These are phyloP conservation scores for Amylocarpus encephaloides DNA, from an alignment of 2,329 filamentous ascomycete genomes.

Conservation along the genomic window DNA sequence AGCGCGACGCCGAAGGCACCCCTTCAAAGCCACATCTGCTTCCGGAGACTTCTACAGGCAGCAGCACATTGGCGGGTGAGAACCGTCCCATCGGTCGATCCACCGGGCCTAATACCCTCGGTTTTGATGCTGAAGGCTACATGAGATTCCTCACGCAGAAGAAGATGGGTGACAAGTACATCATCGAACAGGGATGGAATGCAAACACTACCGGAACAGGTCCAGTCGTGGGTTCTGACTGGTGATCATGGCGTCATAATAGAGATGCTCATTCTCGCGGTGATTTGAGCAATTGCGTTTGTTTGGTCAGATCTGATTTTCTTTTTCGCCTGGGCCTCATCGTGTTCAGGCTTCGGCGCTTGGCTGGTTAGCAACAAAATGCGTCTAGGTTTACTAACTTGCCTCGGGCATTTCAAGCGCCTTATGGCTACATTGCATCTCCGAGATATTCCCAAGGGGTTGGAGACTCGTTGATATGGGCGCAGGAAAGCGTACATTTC, in stretches of 20 bases:
- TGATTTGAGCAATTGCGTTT: background rate
- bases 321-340: background rate
- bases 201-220: slow-evolving; percentile 15
- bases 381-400: too few relatives aligned
- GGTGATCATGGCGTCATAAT: slow-evolving; percentile 3
- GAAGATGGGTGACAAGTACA: slow-evolving; percentile 17
- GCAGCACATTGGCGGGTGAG: slow-evolving; percentile 13
- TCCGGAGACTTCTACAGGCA: background rate
- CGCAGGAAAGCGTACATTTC: too few relatives aligned
- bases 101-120: slow-evolving; percentile 6
- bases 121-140: slow-evolving; percentile 20
- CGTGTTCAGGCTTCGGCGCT: background rate
- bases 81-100: slow-evolving; percentile 17
- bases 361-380: background rate
- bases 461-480: too few relatives aligned
- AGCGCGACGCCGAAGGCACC: slow-evolving; percentile 9
- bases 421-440: too few relatives aligned
- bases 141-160: slow-evolving; percentile 23
- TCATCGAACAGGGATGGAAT: slow-evolving; percentile 16
- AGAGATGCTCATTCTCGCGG: background rate
- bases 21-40: slow-evolving; percentile 7
- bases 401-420: too few relatives aligned
- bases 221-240: slow-evolving; percentile 15
- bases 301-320: too few relatives aligned
- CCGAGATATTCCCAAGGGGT: too few relatives aligned